These are phyloP conservation scores for Tricholoma sp. DNA, from an alignment of 768 basidiomycete species.

Conservation along the genomic window DNA sequence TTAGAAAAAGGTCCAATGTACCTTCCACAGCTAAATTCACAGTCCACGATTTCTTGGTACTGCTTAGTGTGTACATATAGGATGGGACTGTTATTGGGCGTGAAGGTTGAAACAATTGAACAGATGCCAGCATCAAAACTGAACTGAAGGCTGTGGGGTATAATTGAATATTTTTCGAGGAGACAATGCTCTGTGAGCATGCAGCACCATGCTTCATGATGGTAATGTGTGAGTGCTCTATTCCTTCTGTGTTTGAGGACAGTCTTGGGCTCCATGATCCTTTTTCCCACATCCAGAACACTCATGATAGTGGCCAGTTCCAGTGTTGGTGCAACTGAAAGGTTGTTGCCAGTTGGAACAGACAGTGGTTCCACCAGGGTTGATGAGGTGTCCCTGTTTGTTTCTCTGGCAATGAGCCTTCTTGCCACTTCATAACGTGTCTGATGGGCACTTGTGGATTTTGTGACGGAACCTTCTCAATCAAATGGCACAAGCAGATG, in stretches of 20 bases:
- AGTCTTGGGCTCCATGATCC: slow-evolving; percentile 34
- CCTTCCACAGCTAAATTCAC: too few relatives aligned
- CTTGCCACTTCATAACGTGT: slow-evolving; percentile 18
- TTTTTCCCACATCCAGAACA: slow-evolving; percentile 36
- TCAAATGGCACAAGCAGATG: slow-evolving; percentile 28
- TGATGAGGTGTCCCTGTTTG: too few relatives aligned
- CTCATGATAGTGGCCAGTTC: slow-evolving; percentile 24
- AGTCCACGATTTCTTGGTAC: too few relatives aligned
- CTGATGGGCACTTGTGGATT: slow-evolving; percentile 2
- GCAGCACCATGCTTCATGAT: slow-evolving; percentile 22
- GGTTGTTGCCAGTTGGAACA: slow-evolving; percentile 31
- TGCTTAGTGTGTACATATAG: too few relatives aligned
- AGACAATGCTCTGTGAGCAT: slow-evolving; percentile 16
- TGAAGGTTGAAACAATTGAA: slow-evolving; percentile 16
- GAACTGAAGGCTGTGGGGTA: slow-evolving; percentile 13
- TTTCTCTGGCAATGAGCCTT: too few relatives aligned
- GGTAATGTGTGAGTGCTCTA: slow-evolving; percentile 28
- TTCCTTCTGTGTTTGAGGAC: too few relatives aligned
- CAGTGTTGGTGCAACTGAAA: slow-evolving; percentile 18
- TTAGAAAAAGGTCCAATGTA: slow-evolving; percentile 27
- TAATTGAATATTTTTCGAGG: neutral
- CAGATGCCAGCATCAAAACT: slow-evolving; percentile 33
- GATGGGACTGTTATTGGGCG: slow-evolving; percentile 28
- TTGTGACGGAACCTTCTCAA: slow-evolving; percentile 18
- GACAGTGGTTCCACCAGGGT: slow-evolving; percentile 6